Conservation (phyloP, 441 rosid genomes). For the Euphorbia schlechtendalii region DNA sequence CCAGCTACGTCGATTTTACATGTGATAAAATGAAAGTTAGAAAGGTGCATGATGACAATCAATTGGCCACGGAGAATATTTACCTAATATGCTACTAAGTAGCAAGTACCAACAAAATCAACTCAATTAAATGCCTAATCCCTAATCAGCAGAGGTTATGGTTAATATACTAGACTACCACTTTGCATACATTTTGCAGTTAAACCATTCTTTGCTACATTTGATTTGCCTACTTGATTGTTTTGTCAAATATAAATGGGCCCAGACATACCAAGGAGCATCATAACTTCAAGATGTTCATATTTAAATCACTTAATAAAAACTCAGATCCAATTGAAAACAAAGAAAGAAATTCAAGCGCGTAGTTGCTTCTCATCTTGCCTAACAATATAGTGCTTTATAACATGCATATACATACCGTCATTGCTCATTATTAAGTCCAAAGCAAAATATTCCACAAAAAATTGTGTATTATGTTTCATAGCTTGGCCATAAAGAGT, state of each 20-base stretch:
- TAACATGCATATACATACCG: slow-evolving; percentile 43
- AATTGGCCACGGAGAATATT: too few species aligned
- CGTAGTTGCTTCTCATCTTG: not conserved
- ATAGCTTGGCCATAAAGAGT: slow-evolving; percentile 97
- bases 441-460: slow-evolving; percentile 95
- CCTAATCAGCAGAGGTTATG: too few species aligned
- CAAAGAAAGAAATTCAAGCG: not conserved
- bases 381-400: not conserved
- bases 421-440: slow-evolving; percentile 74
- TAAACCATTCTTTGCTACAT: not conserved
- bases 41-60: not conserved
- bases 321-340: not conserved
- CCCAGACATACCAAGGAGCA: too few species aligned
- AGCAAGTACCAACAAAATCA: not conserved
- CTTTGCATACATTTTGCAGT: not conserved
- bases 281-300: too few species aligned
- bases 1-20: not conserved
- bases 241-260: not conserved
- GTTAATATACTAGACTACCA: too few species aligned
- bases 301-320: too few species aligned
- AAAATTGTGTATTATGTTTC: slow-evolving; percentile 97
- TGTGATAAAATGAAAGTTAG: not conserved
- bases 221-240: not conserved
- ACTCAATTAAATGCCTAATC: not conserved
- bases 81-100: too few species aligned